Conservation (phyloP, 768 basidiomycete genomes). For the Rhizopogon sp. region DNA sequence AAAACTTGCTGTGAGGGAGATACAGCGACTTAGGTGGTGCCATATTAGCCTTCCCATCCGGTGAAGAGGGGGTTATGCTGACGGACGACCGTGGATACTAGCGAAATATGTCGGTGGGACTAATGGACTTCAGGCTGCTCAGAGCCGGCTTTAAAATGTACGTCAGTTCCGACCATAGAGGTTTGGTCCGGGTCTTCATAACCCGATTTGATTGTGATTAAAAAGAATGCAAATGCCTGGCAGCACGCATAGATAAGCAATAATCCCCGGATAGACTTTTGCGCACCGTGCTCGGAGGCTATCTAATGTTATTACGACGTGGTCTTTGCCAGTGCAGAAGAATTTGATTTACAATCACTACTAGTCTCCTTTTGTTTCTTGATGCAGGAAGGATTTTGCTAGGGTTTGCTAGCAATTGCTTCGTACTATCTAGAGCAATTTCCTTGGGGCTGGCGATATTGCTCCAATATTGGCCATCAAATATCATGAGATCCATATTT, state of each 20-base stretch:
- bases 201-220: too few species aligned
- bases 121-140: slow-evolving; percentile 7
- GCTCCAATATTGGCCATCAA: not conserved
- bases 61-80: slow-evolving; percentile 2
- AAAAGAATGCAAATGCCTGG: too few species aligned
- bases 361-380: not conserved
- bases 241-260: too few species aligned
- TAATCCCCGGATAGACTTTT: too few species aligned
- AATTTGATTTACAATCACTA: not conserved
- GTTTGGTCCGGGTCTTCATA: not conserved
- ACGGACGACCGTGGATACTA: not conserved
- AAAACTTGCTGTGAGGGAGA: slow-evolving; percentile 62
- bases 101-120: not conserved
- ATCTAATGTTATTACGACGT: not conserved
- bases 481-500: too few species aligned
- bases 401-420: not conserved
- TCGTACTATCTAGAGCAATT: not conserved
- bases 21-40: slow-evolving; percentile 70
- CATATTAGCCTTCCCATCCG: slow-evolving; percentile 77
- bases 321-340: not conserved
- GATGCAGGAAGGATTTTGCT: too few species aligned
- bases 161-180: too few species aligned
- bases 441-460: not conserved
- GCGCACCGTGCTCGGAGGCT: too few species aligned
- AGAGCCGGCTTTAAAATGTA: slow-evolving; percentile 8